phyloP scores from a whole-genome alignment of 768 basidiomycete species.

The Leccinum disarticulatum region DNA sequence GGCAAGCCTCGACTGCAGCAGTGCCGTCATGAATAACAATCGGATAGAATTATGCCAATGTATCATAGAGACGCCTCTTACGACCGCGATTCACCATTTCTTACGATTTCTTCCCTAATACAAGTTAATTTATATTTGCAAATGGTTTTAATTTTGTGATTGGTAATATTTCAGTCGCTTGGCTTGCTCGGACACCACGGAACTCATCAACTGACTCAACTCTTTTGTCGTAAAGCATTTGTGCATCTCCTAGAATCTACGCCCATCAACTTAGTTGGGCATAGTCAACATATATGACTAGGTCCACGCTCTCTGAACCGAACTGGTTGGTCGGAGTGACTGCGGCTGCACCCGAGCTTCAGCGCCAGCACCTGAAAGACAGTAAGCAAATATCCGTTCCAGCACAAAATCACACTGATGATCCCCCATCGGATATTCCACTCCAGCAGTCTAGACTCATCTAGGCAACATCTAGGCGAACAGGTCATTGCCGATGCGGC shows the following conservation, averaged over 20 bases:
- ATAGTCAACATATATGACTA: not conserved
- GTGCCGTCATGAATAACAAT: slow-evolving; percentile 3
- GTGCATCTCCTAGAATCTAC: not conserved
- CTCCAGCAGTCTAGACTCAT: not conserved
- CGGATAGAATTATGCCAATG: slow-evolving; percentile 15
- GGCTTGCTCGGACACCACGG: slow-evolving; percentile 6
- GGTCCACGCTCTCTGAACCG: not conserved
- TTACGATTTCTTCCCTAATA: slow-evolving; percentile 2
- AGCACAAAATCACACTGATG: not conserved
- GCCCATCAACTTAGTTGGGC: not conserved
- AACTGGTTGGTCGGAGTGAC: not conserved
- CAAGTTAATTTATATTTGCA: slow-evolving; percentile 2
- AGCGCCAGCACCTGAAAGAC: not conserved
- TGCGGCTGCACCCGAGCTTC: not conserved
- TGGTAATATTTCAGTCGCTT: not conserved
- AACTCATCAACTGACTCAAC: not conserved
- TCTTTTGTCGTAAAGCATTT: not conserved
- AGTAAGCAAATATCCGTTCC: not conserved
- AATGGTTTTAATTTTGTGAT: not conserved
- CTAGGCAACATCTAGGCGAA: not conserved
- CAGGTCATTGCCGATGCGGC: not conserved
- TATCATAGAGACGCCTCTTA: slow-evolving; percentile 20
- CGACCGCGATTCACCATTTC: slow-evolving; percentile 5
- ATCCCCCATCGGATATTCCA: not conserved
- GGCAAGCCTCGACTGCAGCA: slow-evolving; percentile 22